phyloP scores from a whole-genome alignment of 1,284 basidiomycete species.

The Trametes versicolor region DNA sequence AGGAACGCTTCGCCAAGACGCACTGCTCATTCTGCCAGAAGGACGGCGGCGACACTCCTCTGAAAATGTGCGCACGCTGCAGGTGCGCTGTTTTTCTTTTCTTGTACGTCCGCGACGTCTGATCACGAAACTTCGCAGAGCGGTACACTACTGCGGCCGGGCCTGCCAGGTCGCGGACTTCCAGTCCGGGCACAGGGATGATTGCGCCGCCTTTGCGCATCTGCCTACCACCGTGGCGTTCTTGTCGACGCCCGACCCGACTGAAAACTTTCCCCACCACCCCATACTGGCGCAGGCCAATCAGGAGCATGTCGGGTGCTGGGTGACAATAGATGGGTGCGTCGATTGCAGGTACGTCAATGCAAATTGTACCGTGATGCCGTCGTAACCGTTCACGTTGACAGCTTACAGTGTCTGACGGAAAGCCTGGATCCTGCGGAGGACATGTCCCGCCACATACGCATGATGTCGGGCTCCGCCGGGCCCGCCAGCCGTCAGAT shows the following conservation, averaged over 20 bases:
- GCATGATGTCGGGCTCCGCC: slow-evolving; percentile 5
- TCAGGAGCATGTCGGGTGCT: slow-evolving; percentile 23
- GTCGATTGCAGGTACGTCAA: slow-evolving; percentile 27
- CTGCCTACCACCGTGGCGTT: slow-evolving; percentile 25
- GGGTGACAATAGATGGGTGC: slow-evolving; percentile 21
- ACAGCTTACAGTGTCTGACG: slow-evolving; percentile 14
- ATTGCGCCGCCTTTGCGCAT: slow-evolving; percentile 23
- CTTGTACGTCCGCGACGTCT: not conserved
- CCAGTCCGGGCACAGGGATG: slow-evolving; percentile 26
- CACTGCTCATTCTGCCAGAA: slow-evolving; percentile 22
- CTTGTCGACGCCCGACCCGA: slow-evolving; percentile 11
- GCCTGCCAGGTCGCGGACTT: slow-evolving; percentile 28
- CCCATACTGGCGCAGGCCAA: slow-evolving; percentile 25
- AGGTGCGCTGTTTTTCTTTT: slow-evolving; percentile 14
- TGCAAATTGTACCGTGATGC: too few relatives aligned
- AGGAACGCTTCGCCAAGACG: slow-evolving; percentile 5
- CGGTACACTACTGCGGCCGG: slow-evolving; percentile 26
- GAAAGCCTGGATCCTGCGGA: slow-evolving; percentile 4
- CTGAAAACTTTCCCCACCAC: slow-evolving; percentile 16
- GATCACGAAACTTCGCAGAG: slow-evolving; percentile 2
- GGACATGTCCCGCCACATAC: slow-evolving; percentile 5
- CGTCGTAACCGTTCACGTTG: not conserved
- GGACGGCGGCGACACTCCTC: slow-evolving; percentile 8
- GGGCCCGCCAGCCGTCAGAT: slow-evolving; percentile 3
- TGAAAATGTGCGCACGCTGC: slow-evolving; percentile 29